Evolutionary conservation across 2,329 filamentous ascomycete species (phyloP).

Genomic region (Hypoxylon sp.): DNA sequence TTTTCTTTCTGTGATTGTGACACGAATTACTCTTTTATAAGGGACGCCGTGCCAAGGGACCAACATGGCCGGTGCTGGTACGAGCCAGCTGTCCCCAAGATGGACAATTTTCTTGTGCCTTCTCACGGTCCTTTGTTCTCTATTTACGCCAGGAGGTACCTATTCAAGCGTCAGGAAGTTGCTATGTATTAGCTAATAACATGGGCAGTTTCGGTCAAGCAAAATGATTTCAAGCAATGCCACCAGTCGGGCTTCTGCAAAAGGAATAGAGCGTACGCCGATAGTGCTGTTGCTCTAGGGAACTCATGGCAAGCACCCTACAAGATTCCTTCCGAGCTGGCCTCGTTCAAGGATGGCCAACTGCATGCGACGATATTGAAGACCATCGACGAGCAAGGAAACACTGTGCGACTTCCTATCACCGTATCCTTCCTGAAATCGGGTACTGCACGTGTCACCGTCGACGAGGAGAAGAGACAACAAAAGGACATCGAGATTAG

Average conservation of each 20-base stretch:
- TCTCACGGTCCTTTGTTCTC: constrained; percentile 69
- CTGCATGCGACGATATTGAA: constrained; percentile 88
- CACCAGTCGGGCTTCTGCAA: constrained; percentile 97
- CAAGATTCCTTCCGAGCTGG: constrained; percentile 77
- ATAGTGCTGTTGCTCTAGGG: constrained; percentile 76
- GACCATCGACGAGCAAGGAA: constrained; percentile 74
- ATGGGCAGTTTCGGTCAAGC: constrained; percentile 83
- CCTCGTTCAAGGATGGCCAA: constrained; percentile 83
- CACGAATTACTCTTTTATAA: constrained; percentile 52
- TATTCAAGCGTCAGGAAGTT: not conserved
- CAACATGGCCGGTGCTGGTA: constrained; percentile 67
- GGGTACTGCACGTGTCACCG: constrained; percentile 85
- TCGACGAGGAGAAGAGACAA: constrained; percentile 92
- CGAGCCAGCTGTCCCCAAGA: constrained; percentile 66
- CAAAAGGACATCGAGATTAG: constrained; percentile 91
- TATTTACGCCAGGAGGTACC: constrained; percentile 76
- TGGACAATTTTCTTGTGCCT: constrained; percentile 77
- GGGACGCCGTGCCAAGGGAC: constrained; percentile 51
- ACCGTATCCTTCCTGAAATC: constrained; percentile 91
- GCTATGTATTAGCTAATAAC: constrained; percentile 22
- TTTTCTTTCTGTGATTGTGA: constrained; percentile 54
- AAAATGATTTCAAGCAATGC: constrained; percentile 98
- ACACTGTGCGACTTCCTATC: constrained; percentile 84
- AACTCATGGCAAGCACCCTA: constrained; percentile 86
- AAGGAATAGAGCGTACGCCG: constrained; percentile 91